These are phyloP conservation scores for Syncephalis plumigaleata DNA, from an alignment of 371 early-diverging fungal genomes.

Conservation along the genomic window DNA sequence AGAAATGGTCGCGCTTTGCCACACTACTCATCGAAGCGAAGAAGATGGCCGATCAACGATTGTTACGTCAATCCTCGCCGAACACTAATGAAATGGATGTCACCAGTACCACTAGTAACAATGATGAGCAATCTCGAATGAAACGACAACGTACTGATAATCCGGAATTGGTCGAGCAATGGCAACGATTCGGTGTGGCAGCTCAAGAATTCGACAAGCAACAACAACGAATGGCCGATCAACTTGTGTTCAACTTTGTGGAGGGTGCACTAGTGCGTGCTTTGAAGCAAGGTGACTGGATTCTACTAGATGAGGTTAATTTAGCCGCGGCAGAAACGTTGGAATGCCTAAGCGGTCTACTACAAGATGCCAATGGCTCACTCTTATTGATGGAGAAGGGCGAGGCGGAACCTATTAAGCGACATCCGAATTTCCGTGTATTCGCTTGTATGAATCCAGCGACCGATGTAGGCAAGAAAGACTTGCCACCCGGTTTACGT, in stretches of 20 bases:
- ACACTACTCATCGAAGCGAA: conserved; percentile 48
- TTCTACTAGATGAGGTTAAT: conserved; percentile 98
- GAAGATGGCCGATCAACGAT: conserved; percentile 54
- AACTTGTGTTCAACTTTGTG: conserved; percentile 83
- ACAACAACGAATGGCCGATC: conserved; percentile 49
- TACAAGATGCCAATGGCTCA: conserved; percentile 70
- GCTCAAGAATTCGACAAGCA: conserved; percentile 50
- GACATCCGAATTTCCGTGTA: conserved; percentile 92
- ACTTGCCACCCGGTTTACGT: conserved; percentile 82
- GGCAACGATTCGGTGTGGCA: conserved; percentile 36
- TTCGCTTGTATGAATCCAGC: conserved; percentile 99
- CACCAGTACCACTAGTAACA: conserved; percentile 5
- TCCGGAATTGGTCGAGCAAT: conserved; percentile 29
- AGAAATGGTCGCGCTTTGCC: conserved; percentile 69
- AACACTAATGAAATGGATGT: conserved; percentile 10
- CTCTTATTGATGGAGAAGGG: conserved; percentile 82
- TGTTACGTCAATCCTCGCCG: conserved; percentile 16
- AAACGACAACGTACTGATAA: conserved; percentile 10
- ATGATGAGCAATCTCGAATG: conserved; percentile 8
- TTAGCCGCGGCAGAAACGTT: conserved; percentile 91
- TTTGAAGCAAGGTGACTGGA: conserved; percentile 86
- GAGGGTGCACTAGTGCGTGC: conserved; percentile 91
- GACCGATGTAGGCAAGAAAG: conserved; percentile 97
- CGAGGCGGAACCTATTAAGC: conserved; percentile 62
- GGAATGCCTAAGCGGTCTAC: conserved; percentile 73